Evolutionary conservation across 441 rosid species (phyloP), one percentile per base, ranked within the genome.

Genomic region (Biscutella auriculata): DNA sequence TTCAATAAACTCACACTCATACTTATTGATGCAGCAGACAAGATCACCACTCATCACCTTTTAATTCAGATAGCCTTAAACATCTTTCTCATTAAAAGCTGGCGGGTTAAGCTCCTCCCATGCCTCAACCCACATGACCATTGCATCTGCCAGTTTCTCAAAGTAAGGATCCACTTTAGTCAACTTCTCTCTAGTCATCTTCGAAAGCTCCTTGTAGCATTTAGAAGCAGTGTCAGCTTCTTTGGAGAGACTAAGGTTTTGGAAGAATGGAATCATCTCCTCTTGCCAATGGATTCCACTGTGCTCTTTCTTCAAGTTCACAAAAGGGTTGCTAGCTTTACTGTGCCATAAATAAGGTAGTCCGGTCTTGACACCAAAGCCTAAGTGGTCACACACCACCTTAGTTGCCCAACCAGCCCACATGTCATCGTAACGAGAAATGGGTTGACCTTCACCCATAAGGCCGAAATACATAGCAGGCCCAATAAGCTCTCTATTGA

Each of bases 361-460:
- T 21, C 73, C 69, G 1, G 69, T 69, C 9, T 69, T 69, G 8
- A 57, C 51, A 13, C 73, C 73, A 57, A 49, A 57, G 7, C 69
- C 60, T 42, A 69, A 57, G 28, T 69, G 73, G 32, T 69, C 73
- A 57, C 73, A 63, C 30, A 63, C 69, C 15, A 69, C 73, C 26
- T 69, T 69, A 14, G 73, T 50, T 47, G 73, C 73, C 73, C 73
- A 69, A 40, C 73, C 73, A 28, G 73, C 73, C 73, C 73, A 69
- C 73, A 69, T 69, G 50, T 69, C 69, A 57, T 69, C 73, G 16
- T 69, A 69, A 16, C 73, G 53, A 0, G 73, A 57, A 42, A 69
- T 57, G 37, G 73, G 73, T 21, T 69, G 73, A 40, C 64, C 63
- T 65, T 65, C 69, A 57, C 69, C 63, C 69, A 65, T 65, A 41